These are phyloP conservation scores for Scolecobasidium constrictum DNA, from an alignment of 2,329 filamentous ascomycete species.

Conservation along the genomic window DNA sequence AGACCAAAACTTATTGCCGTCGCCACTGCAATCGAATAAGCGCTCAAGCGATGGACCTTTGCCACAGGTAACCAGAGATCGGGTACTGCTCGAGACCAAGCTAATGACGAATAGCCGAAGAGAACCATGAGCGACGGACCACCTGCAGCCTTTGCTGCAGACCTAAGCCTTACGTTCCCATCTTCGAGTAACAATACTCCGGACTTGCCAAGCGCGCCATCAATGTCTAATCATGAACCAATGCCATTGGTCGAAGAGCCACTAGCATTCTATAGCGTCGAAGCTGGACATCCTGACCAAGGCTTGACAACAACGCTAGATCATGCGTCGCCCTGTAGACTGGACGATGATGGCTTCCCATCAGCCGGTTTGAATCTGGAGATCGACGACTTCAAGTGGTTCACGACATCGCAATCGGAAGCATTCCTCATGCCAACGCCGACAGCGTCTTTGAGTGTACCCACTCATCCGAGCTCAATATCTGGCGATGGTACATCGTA, in stretches of 20 bases:
- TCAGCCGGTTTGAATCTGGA: slow-evolving; percentile 5
- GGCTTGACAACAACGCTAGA: background rate
- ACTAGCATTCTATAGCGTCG: background rate
- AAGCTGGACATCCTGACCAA: background rate
- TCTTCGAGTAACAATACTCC: slow-evolving; percentile 7
- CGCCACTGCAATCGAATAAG: background rate
- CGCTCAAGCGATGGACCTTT: background rate
- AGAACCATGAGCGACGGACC: background rate
- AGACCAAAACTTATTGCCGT: background rate
- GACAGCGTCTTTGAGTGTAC: background rate
- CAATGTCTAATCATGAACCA: background rate
- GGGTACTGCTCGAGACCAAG: background rate
- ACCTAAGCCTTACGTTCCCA: background rate
- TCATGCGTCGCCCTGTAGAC: background rate
- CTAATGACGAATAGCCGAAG: slow-evolving; percentile 4
- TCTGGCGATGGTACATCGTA: background rate
- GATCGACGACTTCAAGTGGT: slow-evolving; percentile 9
- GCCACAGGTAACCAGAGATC: background rate
- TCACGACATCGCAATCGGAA: slow-evolving; percentile 5
- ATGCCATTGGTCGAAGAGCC: background rate
- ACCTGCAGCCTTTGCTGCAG: background rate
- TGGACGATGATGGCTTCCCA: slow-evolving; percentile 4
- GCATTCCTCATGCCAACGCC: slow-evolving; percentile 4
- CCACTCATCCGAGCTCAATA: background rate
- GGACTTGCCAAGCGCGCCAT: slow-evolving; percentile 1